Conservation (phyloP, 2,329 filamentous ascomycete genomes). For the Monosporascus ibericus region DNA sequence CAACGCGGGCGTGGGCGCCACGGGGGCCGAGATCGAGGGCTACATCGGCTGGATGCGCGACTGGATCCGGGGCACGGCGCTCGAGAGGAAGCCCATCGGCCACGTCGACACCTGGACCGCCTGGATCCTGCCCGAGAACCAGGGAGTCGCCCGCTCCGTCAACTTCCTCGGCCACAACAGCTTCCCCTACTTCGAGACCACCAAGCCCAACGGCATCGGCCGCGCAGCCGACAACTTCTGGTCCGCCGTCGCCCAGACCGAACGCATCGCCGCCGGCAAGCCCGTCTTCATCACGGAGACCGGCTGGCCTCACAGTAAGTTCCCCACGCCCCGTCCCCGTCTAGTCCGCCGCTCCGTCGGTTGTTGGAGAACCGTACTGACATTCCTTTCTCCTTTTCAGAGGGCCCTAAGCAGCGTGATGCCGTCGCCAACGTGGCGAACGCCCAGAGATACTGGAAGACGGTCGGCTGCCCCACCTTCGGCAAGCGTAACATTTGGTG, state of each 20-base stretch:
- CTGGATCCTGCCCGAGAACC: slow-evolving; percentile 23
- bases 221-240: slow-evolving; percentile 19
- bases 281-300: slow-evolving; percentile 24
- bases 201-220: slow-evolving; percentile 21
- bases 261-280: slow-evolving; percentile 22
- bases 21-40: slow-evolving; percentile 18
- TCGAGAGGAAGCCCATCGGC: slow-evolving; percentile 21
- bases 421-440: slow-evolving; percentile 22
- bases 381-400: slow-evolving; percentile 4
- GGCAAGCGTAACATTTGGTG: slow-evolving; percentile 40
- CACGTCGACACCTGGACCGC: slow-evolving; percentile 27
- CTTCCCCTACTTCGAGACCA: slow-evolving; percentile 26
- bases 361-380: background rate
- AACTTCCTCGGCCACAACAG: slow-evolving; percentile 23
- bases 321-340: background rate
- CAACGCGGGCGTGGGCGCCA: slow-evolving; percentile 19
- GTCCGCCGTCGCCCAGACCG: slow-evolving; percentile 17
- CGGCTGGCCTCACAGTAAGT: slow-evolving; percentile 24
- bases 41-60: slow-evolving; percentile 24
- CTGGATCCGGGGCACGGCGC: slow-evolving; percentile 16
- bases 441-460: slow-evolving; percentile 24
- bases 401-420: slow-evolving; percentile 18
- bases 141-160: slow-evolving; percentile 13
- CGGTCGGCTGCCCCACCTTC: slow-evolving; percentile 23
- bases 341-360: background rate